phyloP scores from a whole-genome alignment of 805 yeast species.

The Limtongia smithiae region DNA sequence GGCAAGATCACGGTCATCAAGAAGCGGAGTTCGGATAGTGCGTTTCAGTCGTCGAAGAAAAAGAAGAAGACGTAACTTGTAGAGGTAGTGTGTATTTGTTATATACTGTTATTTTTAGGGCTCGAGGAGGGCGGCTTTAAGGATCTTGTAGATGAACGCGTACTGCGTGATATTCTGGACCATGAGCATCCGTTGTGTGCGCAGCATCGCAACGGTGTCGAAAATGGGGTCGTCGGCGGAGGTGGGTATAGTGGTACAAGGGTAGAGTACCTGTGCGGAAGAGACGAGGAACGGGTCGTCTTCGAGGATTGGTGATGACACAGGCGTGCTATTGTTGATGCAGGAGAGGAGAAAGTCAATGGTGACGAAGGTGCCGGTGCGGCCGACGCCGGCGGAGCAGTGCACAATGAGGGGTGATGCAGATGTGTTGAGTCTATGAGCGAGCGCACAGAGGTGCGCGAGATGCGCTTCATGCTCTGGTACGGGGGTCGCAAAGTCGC shows the following conservation, averaged over 20 bases:
- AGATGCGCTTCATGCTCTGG: slow-evolving; percentile 51
- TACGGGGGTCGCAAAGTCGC: slow-evolving; percentile 67
- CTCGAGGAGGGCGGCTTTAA: slow-evolving; percentile 2
- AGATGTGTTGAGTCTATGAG: slow-evolving; percentile 41
- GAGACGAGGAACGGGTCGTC: background rate
- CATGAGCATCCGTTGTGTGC: slow-evolving; percentile 44
- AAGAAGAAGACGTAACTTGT: slow-evolving; percentile 11
- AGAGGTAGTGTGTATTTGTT: background rate
- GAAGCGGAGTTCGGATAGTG: slow-evolving; percentile 53
- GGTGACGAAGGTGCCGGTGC: slow-evolving; percentile 86
- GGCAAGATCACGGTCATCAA: slow-evolving; percentile 74
- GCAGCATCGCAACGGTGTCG: slow-evolving; percentile 36
- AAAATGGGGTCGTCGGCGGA: slow-evolving; percentile 31
- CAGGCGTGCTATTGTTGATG: slow-evolving; percentile 2
- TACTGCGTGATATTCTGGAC: slow-evolving; percentile 42
- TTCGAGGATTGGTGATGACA: background rate
- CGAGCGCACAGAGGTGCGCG: slow-evolving; percentile 49
- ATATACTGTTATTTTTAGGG: background rate
- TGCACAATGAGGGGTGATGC: slow-evolving; percentile 69
- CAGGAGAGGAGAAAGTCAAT: slow-evolving; percentile 49
- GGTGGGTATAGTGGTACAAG: no score
- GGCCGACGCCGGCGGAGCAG: slow-evolving; percentile 96
- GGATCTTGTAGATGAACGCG: slow-evolving; percentile 37
- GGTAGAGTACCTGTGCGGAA: background rate
- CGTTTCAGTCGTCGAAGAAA: slow-evolving; percentile 39